These are phyloP conservation scores for Cyclotella sp. DNA, from an alignment of 108 stramenopile species.

Conservation along the genomic window DNA sequence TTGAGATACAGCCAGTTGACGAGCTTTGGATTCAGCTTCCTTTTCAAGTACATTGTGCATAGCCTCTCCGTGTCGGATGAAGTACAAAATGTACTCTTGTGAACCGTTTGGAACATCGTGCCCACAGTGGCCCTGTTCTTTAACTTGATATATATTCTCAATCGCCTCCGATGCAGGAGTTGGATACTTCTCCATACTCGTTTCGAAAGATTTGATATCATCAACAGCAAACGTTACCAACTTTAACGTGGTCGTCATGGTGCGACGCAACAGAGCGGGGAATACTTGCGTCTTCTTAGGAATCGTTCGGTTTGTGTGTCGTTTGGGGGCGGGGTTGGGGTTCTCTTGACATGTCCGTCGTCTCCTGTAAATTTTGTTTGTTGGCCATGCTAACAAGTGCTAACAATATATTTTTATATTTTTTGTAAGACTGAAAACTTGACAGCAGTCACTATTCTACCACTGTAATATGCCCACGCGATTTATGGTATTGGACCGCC, in stretches of 20 bases:
- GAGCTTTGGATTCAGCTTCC: conserved; percentile 12
- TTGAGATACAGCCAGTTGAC: conserved; percentile 2
- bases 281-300: too few species aligned
- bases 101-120: not conserved
- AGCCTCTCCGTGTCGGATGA: conserved; percentile 40
- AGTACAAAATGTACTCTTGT: conserved; percentile 31
- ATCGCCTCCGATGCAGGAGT: conserved; percentile 5
- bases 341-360: too few species aligned
- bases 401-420: too few species aligned
- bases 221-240: conserved; percentile 3
- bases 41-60: conserved; percentile 34
- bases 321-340: too few species aligned
- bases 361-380: too few species aligned
- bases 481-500: too few species aligned
- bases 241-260: not conserved
- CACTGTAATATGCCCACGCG: too few species aligned
- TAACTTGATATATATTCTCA: not conserved
- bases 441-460: too few species aligned
- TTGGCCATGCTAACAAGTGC: too few species aligned
- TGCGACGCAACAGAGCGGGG: not conserved
- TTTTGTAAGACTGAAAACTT: too few species aligned
- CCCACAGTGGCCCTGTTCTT: not conserved
- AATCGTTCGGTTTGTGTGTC: too few species aligned
- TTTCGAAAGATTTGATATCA: too few species aligned
- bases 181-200: not conserved